These are phyloP conservation scores for Claviceps maximensis DNA, from an alignment of 2,329 filamentous ascomycete species.

Conservation along the genomic window DNA sequence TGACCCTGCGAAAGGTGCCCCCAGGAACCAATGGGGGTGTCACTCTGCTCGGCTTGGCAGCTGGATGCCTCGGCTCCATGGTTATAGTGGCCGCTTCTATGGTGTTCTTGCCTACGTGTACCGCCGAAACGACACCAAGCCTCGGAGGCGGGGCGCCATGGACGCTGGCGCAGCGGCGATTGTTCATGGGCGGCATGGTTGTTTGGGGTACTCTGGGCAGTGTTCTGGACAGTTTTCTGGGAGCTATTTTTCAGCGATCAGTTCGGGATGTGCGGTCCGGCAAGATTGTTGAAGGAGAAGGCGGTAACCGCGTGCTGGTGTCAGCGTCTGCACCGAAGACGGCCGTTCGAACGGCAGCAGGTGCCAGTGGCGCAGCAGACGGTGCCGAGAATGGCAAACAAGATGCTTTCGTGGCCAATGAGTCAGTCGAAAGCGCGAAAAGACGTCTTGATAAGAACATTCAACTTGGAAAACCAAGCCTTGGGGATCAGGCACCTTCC, in stretches of 20 bases:
- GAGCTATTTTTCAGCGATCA: constrained; percentile 71
- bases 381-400: constrained; percentile 25
- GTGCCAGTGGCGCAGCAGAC: constrained; percentile 22
- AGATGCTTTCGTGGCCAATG: constrained; percentile 19
- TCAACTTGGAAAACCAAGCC: constrained; percentile 33
- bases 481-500: constrained; percentile 44
- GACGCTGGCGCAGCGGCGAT: constrained; percentile 30
- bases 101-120: constrained; percentile 57
- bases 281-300: constrained; percentile 79
- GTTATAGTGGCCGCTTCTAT: constrained; percentile 54
- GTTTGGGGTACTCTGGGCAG: constrained; percentile 68
- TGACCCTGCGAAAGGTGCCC: constrained; percentile 62
- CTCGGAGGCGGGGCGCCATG: constrained; percentile 35
- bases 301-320: constrained; percentile 48
- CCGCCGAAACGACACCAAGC: constrained; percentile 21
- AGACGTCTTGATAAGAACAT: constrained; percentile 37
- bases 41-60: constrained; percentile 57
- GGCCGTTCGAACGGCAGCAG: background rate
- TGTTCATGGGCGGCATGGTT: constrained; percentile 45
- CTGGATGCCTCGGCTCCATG: constrained; percentile 61
- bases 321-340: constrained; percentile 15
- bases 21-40: constrained; percentile 91
- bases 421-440: constrained; percentile 23
- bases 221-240: constrained; percentile 75
- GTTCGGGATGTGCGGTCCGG: constrained; percentile 74